Evolutionary conservation across 352 stramenopile species (phyloP), one percentile per base, ranked within the genome.

Genomic region (Phytophthora parvispora): DNA sequence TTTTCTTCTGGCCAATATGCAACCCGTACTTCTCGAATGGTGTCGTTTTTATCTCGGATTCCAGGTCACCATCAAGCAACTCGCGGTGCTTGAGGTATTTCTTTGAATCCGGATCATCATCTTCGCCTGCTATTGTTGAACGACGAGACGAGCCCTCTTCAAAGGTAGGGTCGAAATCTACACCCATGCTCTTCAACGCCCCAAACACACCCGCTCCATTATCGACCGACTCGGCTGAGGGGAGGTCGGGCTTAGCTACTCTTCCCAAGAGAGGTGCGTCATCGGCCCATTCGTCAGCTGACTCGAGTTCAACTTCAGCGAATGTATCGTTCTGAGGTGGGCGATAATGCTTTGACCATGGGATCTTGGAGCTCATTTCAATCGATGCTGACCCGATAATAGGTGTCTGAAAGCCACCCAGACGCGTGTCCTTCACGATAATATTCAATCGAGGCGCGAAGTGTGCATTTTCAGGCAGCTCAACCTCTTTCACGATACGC

Each of bases 21-120:
- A 98, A 67, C 0, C 78, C 82, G 65, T 97, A 98, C 63, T 93
- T 95, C 52, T 98, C 91, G 43, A 98, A 98, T 15, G 92, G 92
- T 2, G 87, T 95, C 4, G 81, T 97, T 74, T 92, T 83, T 7
- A 97, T 68, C 61, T 94, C 79, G 2, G 74, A 75, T 43, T 95
- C 90, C 31, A 97, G 63, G 18, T 95, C 77, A 4, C 63, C 59
- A n/a, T 93, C 85, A 9, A 92, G 73, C 12, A 94, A 49, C 12
- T 92, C 69, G 27, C 89, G 86, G 49, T 95, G 78, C 62, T 92
- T 92, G 4, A 96, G 63, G 73, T 95, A 96, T 53, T 94, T 93
- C 53, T 81, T 83, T 48, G 72, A 73, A 24, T 90, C 78, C 13
- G 86, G 72, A 15, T 93, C 86, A 0, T 93, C 89, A n/a, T 88